Evolutionary conservation across 257 asterid genomes (phyloP).

Genomic region (Striga asiatica): DNA sequence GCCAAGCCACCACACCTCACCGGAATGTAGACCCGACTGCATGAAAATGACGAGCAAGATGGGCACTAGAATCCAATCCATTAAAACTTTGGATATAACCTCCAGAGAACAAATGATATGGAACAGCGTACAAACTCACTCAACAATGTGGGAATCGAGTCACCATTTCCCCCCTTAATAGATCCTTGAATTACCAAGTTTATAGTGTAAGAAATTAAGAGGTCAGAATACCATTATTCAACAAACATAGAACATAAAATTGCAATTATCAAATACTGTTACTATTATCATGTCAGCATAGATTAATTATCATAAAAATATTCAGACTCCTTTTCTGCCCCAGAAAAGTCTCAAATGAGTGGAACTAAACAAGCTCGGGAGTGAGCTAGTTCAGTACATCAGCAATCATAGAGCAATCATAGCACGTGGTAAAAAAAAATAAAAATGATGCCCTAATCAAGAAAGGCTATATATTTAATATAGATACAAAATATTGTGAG

Average conservation of each 20-base stretch:
- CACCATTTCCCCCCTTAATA: too few relatives aligned
- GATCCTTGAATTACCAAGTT: too few relatives aligned
- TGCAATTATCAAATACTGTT: neutral
- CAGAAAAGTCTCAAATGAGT: neutral
- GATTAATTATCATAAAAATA: conserved; percentile 3
- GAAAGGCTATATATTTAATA: neutral
- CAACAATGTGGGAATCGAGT: too few relatives aligned
- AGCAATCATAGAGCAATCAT: neutral
- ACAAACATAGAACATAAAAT: neutral
- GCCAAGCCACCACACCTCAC: conserved; percentile 19
- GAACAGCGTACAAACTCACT: too few relatives aligned
- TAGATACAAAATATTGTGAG: conserved; percentile 3
- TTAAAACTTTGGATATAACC: too few relatives aligned
- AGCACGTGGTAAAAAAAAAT: too few relatives aligned
- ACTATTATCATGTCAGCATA: conserved; percentile 6
- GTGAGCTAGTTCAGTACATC: neutral
- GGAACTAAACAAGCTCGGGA: conserved; percentile 3
- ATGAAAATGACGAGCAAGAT: conserved; percentile 27
- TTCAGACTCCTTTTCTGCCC: conserved; percentile 2
- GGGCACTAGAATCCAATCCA: conserved; percentile 45
- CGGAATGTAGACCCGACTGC: conserved; percentile 21
- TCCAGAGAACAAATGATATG: too few relatives aligned
- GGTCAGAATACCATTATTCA: neutral
- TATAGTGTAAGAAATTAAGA: too few relatives aligned
- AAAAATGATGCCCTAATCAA: neutral